phyloP scores from a whole-genome alignment of 2,329 filamentous ascomycete genomes.

The Daldinia sp. region DNA sequence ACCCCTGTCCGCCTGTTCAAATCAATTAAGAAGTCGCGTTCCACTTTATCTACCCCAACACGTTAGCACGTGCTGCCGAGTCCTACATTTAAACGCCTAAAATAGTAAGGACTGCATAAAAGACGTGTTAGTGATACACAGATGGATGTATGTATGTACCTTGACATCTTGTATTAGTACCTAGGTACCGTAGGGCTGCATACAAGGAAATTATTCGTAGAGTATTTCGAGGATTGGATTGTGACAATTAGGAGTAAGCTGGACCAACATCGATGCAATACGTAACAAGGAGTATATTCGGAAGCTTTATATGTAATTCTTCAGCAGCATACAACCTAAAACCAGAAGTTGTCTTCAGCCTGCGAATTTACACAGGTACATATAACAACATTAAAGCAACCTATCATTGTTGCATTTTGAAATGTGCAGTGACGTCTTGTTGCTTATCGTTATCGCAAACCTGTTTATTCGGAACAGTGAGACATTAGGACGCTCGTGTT shows the following conservation, averaged over 20 bases:
- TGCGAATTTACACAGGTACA: background rate
- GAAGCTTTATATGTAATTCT: background rate
- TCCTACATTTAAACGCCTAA: background rate
- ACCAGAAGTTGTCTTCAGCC: background rate
- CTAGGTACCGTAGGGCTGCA: background rate
- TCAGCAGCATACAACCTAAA: background rate
- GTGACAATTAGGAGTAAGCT: background rate
- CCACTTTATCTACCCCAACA: conserved; percentile 15
- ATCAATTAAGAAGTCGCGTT: conserved; percentile 11
- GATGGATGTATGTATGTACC: too few relatives aligned
- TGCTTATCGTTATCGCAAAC: conserved; percentile 24
- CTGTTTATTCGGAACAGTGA: conserved; percentile 7
- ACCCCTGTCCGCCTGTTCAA: background rate
- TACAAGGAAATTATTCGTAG: background rate
- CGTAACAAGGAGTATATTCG: too few relatives aligned
- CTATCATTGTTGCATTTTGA: background rate
- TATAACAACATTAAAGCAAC: background rate
- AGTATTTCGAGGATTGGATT: background rate
- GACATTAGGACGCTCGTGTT: background rate
- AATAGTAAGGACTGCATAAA: background rate
- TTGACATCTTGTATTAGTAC: background rate
- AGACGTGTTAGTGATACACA: too few relatives aligned
- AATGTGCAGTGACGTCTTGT: conserved; percentile 14
- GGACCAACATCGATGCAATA: background rate
- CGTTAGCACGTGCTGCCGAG: conserved; percentile 39